Evolutionary conservation across 2,329 filamentous ascomycete species (phyloP).

Genomic region (Diaporthe vexans): DNA sequence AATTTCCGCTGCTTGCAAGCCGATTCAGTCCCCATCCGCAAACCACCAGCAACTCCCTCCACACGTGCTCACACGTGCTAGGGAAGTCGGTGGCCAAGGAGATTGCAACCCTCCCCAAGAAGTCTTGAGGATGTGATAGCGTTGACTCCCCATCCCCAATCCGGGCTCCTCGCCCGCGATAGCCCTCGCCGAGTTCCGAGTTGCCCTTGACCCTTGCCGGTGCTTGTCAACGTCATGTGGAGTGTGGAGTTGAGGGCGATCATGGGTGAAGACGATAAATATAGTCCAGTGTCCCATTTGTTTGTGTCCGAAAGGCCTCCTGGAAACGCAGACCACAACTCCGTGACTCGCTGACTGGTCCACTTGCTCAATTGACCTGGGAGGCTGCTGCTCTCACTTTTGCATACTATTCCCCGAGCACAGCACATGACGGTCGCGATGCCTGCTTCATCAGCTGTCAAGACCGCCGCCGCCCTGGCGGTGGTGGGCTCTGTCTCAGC

Average conservation of each 20-base stretch:
- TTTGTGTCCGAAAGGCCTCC: not conserved
- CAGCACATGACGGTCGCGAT: slow-evolving; percentile 7
- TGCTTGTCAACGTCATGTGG: slow-evolving; percentile 9
- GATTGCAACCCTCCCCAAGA: slow-evolving; percentile 31
- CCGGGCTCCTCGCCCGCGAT: slow-evolving; percentile 33
- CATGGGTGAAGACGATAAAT: slow-evolving; percentile 27
- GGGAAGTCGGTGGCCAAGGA: slow-evolving; percentile 1
- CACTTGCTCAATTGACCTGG: not conserved
- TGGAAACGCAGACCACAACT: slow-evolving; percentile 26
- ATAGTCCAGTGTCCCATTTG: slow-evolving; percentile 6
- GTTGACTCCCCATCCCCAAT: slow-evolving; percentile 33
- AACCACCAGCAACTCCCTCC: slow-evolving; percentile 33
- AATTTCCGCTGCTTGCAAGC: slow-evolving; percentile 36
- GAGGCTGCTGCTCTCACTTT: not conserved
- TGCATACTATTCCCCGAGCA: not conserved
- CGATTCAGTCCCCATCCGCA: slow-evolving; percentile 29
- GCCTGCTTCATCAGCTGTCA: slow-evolving; percentile 27
- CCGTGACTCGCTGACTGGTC: not conserved
- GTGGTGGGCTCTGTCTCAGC: slow-evolving; percentile 39
- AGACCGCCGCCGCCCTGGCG: slow-evolving; percentile 33
- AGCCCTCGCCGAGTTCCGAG: slow-evolving; percentile 36
- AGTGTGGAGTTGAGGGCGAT: slow-evolving; percentile 7
- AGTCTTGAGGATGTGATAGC: slow-evolving; percentile 32
- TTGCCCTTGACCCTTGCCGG: slow-evolving; percentile 16
- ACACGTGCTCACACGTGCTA: slow-evolving; percentile 43